Percentiles rank a stretch among this genome's conserved stretches.
Conservation (phyloP, 257 asterid genomes). For the Striga asiatica region DNA sequence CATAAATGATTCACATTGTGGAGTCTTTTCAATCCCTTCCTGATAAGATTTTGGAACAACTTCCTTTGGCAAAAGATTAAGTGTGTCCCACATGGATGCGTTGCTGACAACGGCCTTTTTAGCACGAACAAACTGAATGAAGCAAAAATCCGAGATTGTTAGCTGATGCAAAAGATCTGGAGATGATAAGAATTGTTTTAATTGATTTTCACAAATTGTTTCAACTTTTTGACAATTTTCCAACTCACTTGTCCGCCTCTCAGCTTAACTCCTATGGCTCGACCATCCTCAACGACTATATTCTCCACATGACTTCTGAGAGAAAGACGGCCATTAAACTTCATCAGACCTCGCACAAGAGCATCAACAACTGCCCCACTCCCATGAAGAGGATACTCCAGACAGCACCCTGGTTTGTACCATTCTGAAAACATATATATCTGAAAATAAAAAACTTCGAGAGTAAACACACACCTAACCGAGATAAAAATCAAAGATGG, state of each 20-base stretch:
- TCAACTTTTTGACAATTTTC: background rate
- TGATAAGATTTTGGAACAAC: slow-evolving; percentile 52
- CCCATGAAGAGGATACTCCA: slow-evolving; percentile 90
- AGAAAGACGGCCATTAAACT: slow-evolving; percentile 79
- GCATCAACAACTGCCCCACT: slow-evolving; percentile 84
- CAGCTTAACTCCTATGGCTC: slow-evolving; percentile 83
- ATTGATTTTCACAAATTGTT: background rate
- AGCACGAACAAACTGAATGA: slow-evolving; percentile 67
- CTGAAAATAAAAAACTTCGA: slow-evolving; percentile 28
- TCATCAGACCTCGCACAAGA: slow-evolving; percentile 72
- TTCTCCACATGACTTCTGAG: slow-evolving; percentile 77
- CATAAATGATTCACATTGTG: slow-evolving; percentile 96
- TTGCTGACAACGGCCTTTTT: slow-evolving; percentile 88
- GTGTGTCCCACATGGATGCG: slow-evolving; percentile 97
- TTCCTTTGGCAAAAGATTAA: slow-evolving; percentile 62
- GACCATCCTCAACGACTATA: slow-evolving; percentile 75
- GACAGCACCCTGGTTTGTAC: slow-evolving; percentile 84
- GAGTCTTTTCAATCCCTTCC: slow-evolving; percentile 50
- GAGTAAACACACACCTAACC: background rate
- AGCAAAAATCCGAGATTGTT: slow-evolving; percentile 1
- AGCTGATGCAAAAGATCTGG: background rate
- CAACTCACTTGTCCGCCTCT: slow-evolving; percentile 79
- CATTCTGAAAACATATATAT: slow-evolving; percentile 94
- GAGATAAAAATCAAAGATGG: background rate
- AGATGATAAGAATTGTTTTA: background rate